Evolutionary conservation across 2,329 filamentous ascomycete genomes (phyloP), one percentile per base, ranked within the genome.

Genomic region (Trichoderma simmonsii): DNA sequence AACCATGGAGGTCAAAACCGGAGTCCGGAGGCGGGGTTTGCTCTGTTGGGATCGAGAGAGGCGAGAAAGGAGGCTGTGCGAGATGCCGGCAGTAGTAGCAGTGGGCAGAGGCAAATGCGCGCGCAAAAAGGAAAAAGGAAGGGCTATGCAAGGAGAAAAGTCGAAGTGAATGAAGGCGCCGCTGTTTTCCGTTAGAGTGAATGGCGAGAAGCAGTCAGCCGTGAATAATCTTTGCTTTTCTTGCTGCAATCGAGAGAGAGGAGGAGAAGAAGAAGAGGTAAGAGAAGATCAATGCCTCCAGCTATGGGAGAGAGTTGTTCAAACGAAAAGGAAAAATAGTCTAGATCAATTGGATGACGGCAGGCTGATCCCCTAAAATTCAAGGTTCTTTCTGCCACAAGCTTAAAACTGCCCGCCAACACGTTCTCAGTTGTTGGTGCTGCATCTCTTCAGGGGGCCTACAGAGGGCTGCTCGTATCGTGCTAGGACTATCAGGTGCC

Each of bases 61-160:
- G 39, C 39, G 56, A 36, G 26, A 69, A 48, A 54, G 36, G 66
- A 69, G 66, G 66, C 66, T 69, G 66, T 69, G 66, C 28, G 57
- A 34, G 30, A 60, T 60, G 57, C 57, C 15, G 26, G 63, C 21
- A 56, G 63, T 61, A 61, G 26, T 59, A 26, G 56, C 30, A 59
- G 30, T 32, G 28, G 43, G 4, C 21, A 5, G n/a, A 51, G 11
- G n/a, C 18, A 48, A 48, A 48, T n/a, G 43, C 43, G 43, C 43
- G 48, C 48, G 48, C 21, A 54, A 54, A 51, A 21, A 51, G n/a
- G n/a, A 24, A 54, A 54, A 48, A 32, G 26, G 26, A 56, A 36
- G 39, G 66, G 36, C 65, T 60, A 64, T 64, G 36, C 34, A 60
- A 12, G n/a, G 34, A 39, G 26, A 26, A 9, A 26, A 28, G 21